Evolutionary conservation across 345 rosid genomes (phyloP).

Genomic region (Arabidopsis arenosa): DNA sequence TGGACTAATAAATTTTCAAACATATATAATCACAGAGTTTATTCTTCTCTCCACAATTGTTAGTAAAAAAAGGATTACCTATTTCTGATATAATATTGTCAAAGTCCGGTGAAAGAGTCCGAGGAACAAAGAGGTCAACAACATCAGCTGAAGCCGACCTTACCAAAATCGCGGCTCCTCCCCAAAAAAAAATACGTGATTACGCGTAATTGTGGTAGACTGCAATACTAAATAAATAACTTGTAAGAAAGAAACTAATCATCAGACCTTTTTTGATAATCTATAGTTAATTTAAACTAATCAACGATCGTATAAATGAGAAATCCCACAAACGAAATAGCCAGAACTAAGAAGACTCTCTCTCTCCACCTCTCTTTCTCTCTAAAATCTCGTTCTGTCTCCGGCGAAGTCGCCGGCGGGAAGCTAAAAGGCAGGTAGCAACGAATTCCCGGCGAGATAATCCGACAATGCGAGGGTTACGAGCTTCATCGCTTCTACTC

Average conservation of each 20-base stretch:
- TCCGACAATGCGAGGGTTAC: slow-evolving; percentile 36
- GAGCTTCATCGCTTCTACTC: slow-evolving; percentile 39
- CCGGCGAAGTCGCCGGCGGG: slow-evolving; percentile 38
- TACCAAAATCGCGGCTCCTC: slow-evolving; percentile 27
- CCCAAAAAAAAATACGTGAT: slow-evolving; percentile 21
- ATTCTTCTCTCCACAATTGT: no score
- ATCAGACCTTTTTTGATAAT: not conserved
- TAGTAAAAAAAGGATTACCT: no score
- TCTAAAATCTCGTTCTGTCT: slow-evolving; percentile 13
- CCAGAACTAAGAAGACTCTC: not conserved
- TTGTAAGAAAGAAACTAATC: slow-evolving; percentile 21
- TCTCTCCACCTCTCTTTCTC: slow-evolving; percentile 20
- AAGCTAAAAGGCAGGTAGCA: not conserved
- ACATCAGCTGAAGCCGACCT: slow-evolving; percentile 35
- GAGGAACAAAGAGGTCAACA: slow-evolving; percentile 21
- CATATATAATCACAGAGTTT: no score
- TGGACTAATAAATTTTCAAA: no score
- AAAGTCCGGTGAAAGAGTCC: slow-evolving; percentile 13
- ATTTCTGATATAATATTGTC: no score
- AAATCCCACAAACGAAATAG: slow-evolving; percentile 13
- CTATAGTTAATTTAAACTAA: not conserved
- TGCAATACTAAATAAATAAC: slow-evolving; percentile 4
- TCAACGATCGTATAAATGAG: slow-evolving; percentile 31
- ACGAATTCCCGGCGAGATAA: not conserved
- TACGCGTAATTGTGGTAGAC: slow-evolving; percentile 44